Evolutionary conservation across 495 filamentous ascomycete genomes (phyloP).

Genomic region (Hapsidospora chrysogenum): DNA sequence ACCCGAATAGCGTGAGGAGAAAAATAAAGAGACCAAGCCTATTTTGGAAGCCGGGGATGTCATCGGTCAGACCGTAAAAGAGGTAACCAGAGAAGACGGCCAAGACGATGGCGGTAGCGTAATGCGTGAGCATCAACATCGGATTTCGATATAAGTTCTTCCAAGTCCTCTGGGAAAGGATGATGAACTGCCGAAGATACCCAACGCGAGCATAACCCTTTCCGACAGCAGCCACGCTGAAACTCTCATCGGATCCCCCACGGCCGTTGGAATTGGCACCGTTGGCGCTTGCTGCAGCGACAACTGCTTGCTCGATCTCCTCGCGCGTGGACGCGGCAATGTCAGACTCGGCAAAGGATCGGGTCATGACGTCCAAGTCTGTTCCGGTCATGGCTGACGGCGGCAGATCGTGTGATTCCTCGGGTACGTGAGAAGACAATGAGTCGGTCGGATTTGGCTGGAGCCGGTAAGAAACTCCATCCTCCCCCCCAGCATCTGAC

Average conservation of each 20-base stretch:
- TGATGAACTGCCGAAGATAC: slow-evolving; percentile 63
- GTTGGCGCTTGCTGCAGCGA: slow-evolving; percentile 44
- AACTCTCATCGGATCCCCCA: slow-evolving; percentile 24
- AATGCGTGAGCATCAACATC: slow-evolving; percentile 97
- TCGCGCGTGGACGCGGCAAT: slow-evolving; percentile 64
- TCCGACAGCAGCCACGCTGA: slow-evolving; percentile 34
- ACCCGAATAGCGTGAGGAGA: slow-evolving; percentile 85
- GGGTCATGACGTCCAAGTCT: slow-evolving; percentile 69
- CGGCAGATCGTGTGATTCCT: slow-evolving; percentile 58
- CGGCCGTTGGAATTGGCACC: slow-evolving; percentile 45
- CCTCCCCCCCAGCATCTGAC: slow-evolving; percentile 42
- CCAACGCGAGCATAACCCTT: slow-evolving; percentile 74
- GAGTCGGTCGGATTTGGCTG: slow-evolving; percentile 44
- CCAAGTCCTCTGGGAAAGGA: slow-evolving; percentile 86
- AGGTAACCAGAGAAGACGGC: slow-evolving; percentile 88
- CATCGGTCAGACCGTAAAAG: slow-evolving; percentile 89
- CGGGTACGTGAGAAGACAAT: slow-evolving; percentile 42
- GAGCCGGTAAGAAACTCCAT: slow-evolving; percentile 39
- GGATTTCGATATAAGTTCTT: slow-evolving; percentile 95
- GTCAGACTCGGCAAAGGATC: slow-evolving; percentile 58
- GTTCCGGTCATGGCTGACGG: slow-evolving; percentile 47
- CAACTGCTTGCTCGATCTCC: slow-evolving; percentile 55
- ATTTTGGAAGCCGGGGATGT: slow-evolving; percentile 97
- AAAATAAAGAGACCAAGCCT: slow-evolving; percentile 98
- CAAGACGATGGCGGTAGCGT: slow-evolving; percentile 92